Evolutionary conservation across 305 asterid species (phyloP), one percentile per base, ranked within the genome.

Genomic region (Petunia hybrid): DNA sequence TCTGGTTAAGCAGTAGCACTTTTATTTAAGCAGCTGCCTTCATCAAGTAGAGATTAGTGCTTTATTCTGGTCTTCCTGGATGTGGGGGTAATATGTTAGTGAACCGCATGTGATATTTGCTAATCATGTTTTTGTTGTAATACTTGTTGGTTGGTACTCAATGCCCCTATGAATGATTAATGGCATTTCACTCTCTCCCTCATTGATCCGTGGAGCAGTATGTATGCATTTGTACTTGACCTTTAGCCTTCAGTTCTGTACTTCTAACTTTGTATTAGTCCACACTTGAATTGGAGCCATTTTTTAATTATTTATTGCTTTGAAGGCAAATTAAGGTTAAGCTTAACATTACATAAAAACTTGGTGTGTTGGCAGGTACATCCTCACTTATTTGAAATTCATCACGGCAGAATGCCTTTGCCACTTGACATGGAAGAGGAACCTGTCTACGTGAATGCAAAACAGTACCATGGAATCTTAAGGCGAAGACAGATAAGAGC

Each of bases 371-470:
- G 71, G 62, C 83, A 93, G 97, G 91, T 93, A 75, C 92, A 85
- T 82, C 92, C 92, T 80, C 92, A 89, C 81, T 78, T 90, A 84
- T 81, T 89, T 64, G 94, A 95, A 80, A 84, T 87, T 80, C 91
- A 89, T 82, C 92, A 89, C 67, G 84, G 89, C 66, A 89, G 97
- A 86, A 90, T 91, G 95, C 95, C 97, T 55, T 88, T 93, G 88
- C 97, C 93, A 81, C 90, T 90, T 80, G 91, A 87, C 74, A 91
- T 91, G 97, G 94, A 92, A 86, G 97, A 91, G 82, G 97, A 91
- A 79, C 97, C 97, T 56, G 95, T 93, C 45, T 93, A 87, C 76
- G 97, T 93, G 84, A 91, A 91, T 81, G 94, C 97, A 35, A 93
- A 93, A 81, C 96, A 93, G 84, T 93, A 93, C 79, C 93, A 89